phyloP scores from a whole-genome alignment of 164 flowering plant genomes.

The Magnolia changhungtana region DNA sequence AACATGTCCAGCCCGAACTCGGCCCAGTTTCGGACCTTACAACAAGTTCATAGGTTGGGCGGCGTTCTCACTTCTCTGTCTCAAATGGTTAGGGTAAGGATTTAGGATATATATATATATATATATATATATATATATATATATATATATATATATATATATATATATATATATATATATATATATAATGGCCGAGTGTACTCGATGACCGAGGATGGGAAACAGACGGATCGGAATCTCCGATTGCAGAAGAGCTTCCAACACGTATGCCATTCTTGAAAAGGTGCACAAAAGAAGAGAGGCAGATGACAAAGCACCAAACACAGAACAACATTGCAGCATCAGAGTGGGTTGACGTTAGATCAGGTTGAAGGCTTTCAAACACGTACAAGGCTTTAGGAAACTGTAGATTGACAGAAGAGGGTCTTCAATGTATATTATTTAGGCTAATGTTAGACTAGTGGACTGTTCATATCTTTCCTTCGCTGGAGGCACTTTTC shows the following conservation, averaged over 20 bases:
- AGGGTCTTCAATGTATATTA: constrained; percentile 19
- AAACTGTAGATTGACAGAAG: constrained; percentile 7
- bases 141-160: too few species aligned
- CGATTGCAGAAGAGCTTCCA: constrained; percentile 1
- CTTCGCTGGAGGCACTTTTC: too few species aligned
- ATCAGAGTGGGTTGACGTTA: constrained; percentile 44
- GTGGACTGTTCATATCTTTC: too few species aligned
- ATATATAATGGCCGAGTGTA: constrained; percentile 12
- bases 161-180: too few species aligned
- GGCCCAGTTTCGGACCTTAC: too few species aligned
- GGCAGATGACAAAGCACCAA: constrained; percentile 3
- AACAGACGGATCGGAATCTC: constrained; percentile 14
- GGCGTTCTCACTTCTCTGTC: too few species aligned
- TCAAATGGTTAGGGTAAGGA: too few species aligned
- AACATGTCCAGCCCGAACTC: too few species aligned
- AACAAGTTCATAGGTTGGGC: too few species aligned
- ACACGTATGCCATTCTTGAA: constrained; percentile 20
- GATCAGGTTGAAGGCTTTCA: constrained; percentile 19
- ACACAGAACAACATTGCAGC: constrained; percentile 15
- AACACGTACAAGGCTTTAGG: constrained; percentile 12
- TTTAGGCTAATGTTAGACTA: neutral
- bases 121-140: too few species aligned
- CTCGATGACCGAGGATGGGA: constrained; percentile 26
- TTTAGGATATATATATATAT: too few species aligned
- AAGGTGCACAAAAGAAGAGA: constrained; percentile 2